Conservation (phyloP, 306 rosid species). For the Malus asiatica region DNA sequence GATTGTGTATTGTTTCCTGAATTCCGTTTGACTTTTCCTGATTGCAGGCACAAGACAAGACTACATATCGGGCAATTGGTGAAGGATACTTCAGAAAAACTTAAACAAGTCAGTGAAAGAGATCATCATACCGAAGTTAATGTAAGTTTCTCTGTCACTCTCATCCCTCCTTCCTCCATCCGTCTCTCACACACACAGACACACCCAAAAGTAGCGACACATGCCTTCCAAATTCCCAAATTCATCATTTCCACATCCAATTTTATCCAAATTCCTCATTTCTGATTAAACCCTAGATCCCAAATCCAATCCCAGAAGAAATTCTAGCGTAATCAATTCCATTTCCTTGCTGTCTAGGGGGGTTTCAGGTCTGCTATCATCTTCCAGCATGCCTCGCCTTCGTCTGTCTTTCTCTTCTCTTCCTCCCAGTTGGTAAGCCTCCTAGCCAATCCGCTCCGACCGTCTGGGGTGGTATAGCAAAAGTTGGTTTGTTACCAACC, state of each 20-base stretch:
- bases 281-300: constrained; percentile 26
- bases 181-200: not conserved
- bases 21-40: constrained; percentile 2
- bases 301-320: not conserved
- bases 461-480: too few relatives aligned
- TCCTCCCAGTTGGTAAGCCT: constrained; percentile 15
- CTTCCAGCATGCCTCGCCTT: constrained; percentile 41
- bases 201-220: not conserved
- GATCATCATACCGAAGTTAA: constrained; percentile 67
- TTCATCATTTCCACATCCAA: constrained; percentile 5
- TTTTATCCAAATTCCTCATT: not conserved
- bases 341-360: constrained; percentile 41
- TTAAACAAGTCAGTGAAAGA: constrained; percentile 87
- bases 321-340: not conserved
- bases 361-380: constrained; percentile 15
- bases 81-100: constrained; percentile 86
- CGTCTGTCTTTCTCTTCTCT: constrained; percentile 24
- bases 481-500: too few relatives aligned
- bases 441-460: not conserved
- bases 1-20: not conserved
- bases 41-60: constrained; percentile 83
- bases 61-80: constrained; percentile 89
- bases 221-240: not conserved
- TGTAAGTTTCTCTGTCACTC: constrained; percentile 33
- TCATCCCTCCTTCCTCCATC: not conserved